These are phyloP conservation scores for Schoenoplectus tabernaemontani DNA, from an alignment of 202 grass and related monocot species.

Conservation along the genomic window DNA sequence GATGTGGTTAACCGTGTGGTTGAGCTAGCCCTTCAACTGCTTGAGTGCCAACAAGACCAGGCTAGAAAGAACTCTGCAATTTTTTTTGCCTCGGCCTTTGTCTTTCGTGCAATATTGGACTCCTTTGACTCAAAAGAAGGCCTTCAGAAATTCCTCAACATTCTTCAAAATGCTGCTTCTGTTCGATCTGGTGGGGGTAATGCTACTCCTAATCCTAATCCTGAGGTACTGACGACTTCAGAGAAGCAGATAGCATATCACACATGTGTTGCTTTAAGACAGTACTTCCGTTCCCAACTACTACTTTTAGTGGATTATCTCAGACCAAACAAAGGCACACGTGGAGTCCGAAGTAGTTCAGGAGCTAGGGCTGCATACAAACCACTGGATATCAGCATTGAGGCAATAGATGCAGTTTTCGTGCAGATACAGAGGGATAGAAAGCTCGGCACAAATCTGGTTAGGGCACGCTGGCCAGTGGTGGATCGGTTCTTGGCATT, in stretches of 20 bases:
- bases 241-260: constrained; percentile 98
- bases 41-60: constrained; percentile 71
- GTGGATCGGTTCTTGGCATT: constrained; percentile 79
- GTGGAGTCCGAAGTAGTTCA: constrained; percentile 63
- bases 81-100: constrained; percentile 89
- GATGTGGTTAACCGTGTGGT: constrained; percentile 68
- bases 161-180: constrained; percentile 66
- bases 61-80: constrained; percentile 85
- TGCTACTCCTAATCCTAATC: constrained; percentile 55
- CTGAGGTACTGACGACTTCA: constrained; percentile 64
- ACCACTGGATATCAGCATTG: constrained; percentile 83
- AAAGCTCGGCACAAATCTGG: constrained; percentile 85
- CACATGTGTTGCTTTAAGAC: constrained; percentile 80
- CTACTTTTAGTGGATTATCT: constrained; percentile 88
- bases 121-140: constrained; percentile 77
- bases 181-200: constrained; percentile 63
- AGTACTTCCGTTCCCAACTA: constrained; percentile 91
- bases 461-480: constrained; percentile 66
- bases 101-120: constrained; percentile 93
- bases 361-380: constrained; percentile 64
- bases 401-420: constrained; percentile 89
- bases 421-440: constrained; percentile 89
- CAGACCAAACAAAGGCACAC: constrained; percentile 74
- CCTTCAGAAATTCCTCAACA: constrained; percentile 75
- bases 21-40: constrained; percentile 83